Percentiles rank a stretch among this genome's conserved stretches.
These are phyloP conservation scores for Aspergillus luchuensis DNA, from an alignment of 2,329 filamentous ascomycete species.

Conservation along the genomic window DNA sequence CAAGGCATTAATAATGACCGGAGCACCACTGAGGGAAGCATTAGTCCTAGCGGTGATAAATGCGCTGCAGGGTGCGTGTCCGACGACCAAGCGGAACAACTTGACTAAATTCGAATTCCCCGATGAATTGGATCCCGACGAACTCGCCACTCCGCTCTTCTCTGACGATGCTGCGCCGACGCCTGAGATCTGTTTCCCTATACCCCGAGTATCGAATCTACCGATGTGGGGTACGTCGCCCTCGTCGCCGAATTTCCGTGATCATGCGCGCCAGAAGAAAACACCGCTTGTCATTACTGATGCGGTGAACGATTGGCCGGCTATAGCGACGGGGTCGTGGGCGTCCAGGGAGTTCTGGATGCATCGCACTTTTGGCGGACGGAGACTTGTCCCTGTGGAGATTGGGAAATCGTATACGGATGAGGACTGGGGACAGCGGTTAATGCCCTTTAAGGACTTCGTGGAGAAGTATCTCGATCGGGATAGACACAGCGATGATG, in stretches of 20 bases:
- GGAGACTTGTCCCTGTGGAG: constrained; percentile 82
- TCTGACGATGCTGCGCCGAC: constrained; percentile 35
- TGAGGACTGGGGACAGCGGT: constrained; percentile 76
- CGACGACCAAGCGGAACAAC: too few species aligned
- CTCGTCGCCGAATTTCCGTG: constrained; percentile 62
- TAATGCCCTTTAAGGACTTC: constrained; percentile 75
- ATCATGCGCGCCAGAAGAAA: constrained; percentile 54
- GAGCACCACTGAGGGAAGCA: constrained; percentile 59
- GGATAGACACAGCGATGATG: constrained; percentile 14
- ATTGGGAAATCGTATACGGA: constrained; percentile 87
- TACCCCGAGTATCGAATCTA: constrained; percentile 38
- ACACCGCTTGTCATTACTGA: constrained; percentile 70
- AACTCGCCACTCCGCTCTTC: constrained; percentile 32
- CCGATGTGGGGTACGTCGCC: constrained; percentile 34
- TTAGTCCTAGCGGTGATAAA: constrained; percentile 43
- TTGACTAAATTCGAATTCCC: too few species aligned
- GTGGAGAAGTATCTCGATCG: constrained; percentile 60
- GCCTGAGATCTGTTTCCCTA: constrained; percentile 38
- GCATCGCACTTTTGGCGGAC: constrained; percentile 71
- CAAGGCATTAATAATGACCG: constrained; percentile 73
- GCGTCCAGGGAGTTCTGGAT: constrained; percentile 72
- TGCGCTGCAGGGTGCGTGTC: constrained; percentile 30
- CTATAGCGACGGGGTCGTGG: constrained; percentile 70
- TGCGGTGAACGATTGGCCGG: constrained; percentile 73
- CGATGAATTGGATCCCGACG: neutral